phyloP scores from a whole-genome alignment of 169 alveolate species.

The Toxoplasma gondii region DNA sequence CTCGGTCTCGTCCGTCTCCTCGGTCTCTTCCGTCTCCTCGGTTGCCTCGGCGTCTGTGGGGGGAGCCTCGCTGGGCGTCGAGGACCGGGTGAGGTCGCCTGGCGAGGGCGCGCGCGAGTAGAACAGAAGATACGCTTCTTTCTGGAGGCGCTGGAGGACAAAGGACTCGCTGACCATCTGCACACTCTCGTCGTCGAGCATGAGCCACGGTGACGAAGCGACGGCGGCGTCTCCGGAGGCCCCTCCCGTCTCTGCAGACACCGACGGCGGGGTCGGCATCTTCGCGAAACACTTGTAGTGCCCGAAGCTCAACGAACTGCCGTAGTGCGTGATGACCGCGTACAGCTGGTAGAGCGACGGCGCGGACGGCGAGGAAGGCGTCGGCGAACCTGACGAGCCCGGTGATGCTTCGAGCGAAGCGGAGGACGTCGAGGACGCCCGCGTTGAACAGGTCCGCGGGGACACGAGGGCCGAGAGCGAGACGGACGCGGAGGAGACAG shows the following conservation, averaged over 20 bases:
- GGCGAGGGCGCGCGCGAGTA: slow-evolving; percentile 52
- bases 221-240: not conserved
- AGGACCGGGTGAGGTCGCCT: not conserved
- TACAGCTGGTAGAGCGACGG: slow-evolving; percentile 70
- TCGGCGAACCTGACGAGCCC: not conserved
- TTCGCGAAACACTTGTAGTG: slow-evolving; percentile 74
- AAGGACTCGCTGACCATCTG: slow-evolving; percentile 58
- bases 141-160: slow-evolving; percentile 60
- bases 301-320: slow-evolving; percentile 74
- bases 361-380: not conserved
- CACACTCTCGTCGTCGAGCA: slow-evolving; percentile 60
- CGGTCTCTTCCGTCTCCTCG: not conserved
- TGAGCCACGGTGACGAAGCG: slow-evolving; percentile 34
- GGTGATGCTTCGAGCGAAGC: not conserved
- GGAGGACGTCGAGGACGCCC: slow-evolving; percentile 27
- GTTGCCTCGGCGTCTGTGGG: not conserved
- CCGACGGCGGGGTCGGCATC: slow-evolving; percentile 35
- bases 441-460: slow-evolving; percentile 11
- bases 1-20: not conserved
- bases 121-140: slow-evolving; percentile 61
- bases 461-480: not conserved
- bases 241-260: not conserved
- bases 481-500: not conserved
- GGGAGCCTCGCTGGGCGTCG: not conserved
- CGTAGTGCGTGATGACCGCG: slow-evolving; percentile 78